Evolutionary conservation across 2,329 filamentous ascomycete species (phyloP).

Genomic region (Fusarium verticillioides): DNA sequence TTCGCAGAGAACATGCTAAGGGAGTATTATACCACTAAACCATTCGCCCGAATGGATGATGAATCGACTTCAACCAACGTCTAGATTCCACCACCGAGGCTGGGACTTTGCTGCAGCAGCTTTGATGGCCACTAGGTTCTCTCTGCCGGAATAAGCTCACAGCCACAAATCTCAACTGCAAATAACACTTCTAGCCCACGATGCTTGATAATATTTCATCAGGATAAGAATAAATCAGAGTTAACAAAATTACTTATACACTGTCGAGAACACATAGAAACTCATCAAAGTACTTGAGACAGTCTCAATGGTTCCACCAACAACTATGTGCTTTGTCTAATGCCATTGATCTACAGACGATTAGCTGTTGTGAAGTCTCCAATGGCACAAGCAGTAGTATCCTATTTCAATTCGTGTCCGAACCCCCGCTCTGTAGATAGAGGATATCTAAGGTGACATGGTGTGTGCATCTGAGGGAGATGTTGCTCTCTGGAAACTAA

Average conservation of each 20-base stretch:
- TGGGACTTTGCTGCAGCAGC: accelerated
- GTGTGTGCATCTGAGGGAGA: background rate
- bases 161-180: no score
- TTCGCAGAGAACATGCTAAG: slow-evolving; percentile 18
- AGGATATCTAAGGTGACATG: background rate
- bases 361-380: background rate
- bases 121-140: no score
- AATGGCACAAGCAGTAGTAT: background rate
- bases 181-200: no score
- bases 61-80: accelerated
- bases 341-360: no score
- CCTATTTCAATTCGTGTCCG: accelerated
- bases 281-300: accelerated
- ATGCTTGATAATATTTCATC: background rate
- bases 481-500: background rate
- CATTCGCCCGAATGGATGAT: slow-evolving; percentile 27
- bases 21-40: slow-evolving; percentile 41
- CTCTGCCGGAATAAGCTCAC: no score
- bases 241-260: accelerated
- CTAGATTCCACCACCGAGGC: accelerated
- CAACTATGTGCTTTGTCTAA: background rate
- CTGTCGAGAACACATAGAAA: accelerated
- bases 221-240: no score
- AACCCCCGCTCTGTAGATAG: accelerated
- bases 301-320: background rate